Evolutionary conservation across 139 green algal species (phyloP).

Genomic region (Ettlia oleoabundans): DNA sequence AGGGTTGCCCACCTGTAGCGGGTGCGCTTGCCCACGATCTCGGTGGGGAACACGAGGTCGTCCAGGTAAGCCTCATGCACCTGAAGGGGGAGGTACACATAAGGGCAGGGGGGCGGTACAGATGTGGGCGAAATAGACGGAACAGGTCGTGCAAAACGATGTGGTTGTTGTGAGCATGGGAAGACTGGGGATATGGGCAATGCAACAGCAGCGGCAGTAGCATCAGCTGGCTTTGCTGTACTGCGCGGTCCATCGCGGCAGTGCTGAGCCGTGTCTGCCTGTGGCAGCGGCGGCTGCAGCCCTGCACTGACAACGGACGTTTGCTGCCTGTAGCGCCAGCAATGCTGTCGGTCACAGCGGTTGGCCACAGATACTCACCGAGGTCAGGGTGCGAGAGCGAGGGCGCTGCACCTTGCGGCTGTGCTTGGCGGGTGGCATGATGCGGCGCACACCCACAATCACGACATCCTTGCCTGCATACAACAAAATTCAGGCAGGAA

Average conservation of each 20-base stretch:
- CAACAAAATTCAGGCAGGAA: no score
- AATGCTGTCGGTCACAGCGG: neutral
- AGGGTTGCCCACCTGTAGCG: constrained; percentile 74
- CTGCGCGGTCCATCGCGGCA: no score
- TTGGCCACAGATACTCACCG: constrained; percentile 82
- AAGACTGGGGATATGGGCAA: no score
- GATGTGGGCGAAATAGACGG: no score
- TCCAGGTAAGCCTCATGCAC: constrained; percentile 67
- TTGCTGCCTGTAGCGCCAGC: neutral
- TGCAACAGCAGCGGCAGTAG: no score
- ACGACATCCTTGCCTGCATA: constrained; percentile 95
- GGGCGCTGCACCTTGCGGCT: constrained; percentile 75
- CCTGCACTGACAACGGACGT: no score
- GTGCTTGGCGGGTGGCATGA: constrained; percentile 84
- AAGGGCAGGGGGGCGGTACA: no score
- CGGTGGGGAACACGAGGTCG: constrained; percentile 98
- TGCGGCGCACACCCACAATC: constrained; percentile 93
- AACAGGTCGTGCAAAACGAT: no score
- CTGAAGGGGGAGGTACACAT: neutral
- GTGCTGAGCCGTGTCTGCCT: no score
- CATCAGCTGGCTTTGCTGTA: neutral
- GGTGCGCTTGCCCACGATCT: constrained; percentile 99
- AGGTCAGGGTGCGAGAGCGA: constrained; percentile 92
- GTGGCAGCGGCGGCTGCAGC: no score
- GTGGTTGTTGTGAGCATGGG: no score